Conservation (phyloP, 169 alveolate genomes). For the Theileria sp. region DNA sequence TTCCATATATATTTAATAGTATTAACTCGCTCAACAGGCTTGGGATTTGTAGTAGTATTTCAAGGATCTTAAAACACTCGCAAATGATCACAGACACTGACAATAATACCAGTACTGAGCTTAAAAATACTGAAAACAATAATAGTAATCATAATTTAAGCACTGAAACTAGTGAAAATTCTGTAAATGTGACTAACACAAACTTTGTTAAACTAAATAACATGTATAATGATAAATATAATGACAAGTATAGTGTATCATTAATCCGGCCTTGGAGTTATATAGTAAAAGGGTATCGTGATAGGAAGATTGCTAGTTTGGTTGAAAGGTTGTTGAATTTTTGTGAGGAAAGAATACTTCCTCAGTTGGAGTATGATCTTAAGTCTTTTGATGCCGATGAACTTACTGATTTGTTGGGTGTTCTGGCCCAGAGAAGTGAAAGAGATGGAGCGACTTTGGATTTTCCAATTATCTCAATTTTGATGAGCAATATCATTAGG, state of each 20-base stretch:
- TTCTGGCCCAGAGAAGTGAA: slow-evolving; percentile 51
- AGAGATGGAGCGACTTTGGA: slow-evolving; percentile 50
- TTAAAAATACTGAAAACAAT: background rate
- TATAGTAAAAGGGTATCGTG: slow-evolving; percentile 16
- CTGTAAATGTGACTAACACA: background rate
- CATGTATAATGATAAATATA: background rate
- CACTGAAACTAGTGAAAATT: background rate
- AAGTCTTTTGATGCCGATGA: slow-evolving; percentile 52
- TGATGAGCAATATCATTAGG: slow-evolving; percentile 48
- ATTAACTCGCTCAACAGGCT: slow-evolving; percentile 46
- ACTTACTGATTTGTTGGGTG: slow-evolving; percentile 51
- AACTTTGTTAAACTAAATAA: slow-evolving; percentile 1
- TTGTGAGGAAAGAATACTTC: slow-evolving; percentile 53
- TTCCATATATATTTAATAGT: slow-evolving; percentile 39
- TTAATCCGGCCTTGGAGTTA: slow-evolving; percentile 55
- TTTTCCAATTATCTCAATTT: slow-evolving; percentile 58
- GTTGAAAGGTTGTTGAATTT: slow-evolving; percentile 31
- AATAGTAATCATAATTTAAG: background rate
- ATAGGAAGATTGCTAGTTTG: slow-evolving; percentile 22
- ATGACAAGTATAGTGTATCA: slow-evolving; percentile 34
- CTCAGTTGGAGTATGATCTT: slow-evolving; percentile 59
- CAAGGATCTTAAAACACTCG: slow-evolving; percentile 43
- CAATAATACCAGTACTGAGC: background rate
- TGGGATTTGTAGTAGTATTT: slow-evolving; percentile 47
- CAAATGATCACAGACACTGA: slow-evolving; percentile 12